Base-by-base conservation (phyloP, 116 monocot species). In the Posidonia oceanica region DNA sequence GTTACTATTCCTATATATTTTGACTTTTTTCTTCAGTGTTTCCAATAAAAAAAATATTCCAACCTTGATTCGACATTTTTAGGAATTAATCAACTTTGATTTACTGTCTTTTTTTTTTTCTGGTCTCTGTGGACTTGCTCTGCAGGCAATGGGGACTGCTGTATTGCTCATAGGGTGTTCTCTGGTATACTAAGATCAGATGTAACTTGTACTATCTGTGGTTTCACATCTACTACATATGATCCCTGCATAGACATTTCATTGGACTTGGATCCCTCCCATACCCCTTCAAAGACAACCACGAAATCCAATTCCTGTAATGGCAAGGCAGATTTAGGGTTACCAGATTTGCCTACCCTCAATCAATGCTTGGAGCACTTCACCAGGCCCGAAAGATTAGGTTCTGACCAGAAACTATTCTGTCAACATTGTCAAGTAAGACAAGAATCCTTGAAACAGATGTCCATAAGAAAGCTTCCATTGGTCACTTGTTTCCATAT, bases 181-280 rank as follows among this genome's bases (percentile, higher is more conserved):
- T 88, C 91, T 64, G 87, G 87, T 71, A 88, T 71, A 41, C 76
- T 91, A 69, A 85, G 91, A 71, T 91, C 91, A 21, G 91, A 91
- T 76, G 87, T 91, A 5, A 91, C 79, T 39, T 91, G 91, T 76
- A 83, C 85, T 17, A 69, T 76, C 3, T 91, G 91, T 77, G 91
- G 91, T 3, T 87, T 81, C 75, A 88, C 91, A 38, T 91, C 91
- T 59, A 91, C 91, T 38, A 87, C 88, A 62, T 85, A 85, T 66
- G 87, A 91, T 70, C 91, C 91, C 42, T 87, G 91, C 67, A 79
- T 91, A 42, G 88, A 91, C 74, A 87, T 88, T 61, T 91, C 91
- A 4, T 65, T 91, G 81, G 81, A 88, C 74, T 71, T 91, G 66
- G 80, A 88, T 74, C 69, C 77, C n/a, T 69, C 48, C 53, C 73